Conservation (phyloP, 176 grass and related monocot species). For the Raddia distichophylla region DNA sequence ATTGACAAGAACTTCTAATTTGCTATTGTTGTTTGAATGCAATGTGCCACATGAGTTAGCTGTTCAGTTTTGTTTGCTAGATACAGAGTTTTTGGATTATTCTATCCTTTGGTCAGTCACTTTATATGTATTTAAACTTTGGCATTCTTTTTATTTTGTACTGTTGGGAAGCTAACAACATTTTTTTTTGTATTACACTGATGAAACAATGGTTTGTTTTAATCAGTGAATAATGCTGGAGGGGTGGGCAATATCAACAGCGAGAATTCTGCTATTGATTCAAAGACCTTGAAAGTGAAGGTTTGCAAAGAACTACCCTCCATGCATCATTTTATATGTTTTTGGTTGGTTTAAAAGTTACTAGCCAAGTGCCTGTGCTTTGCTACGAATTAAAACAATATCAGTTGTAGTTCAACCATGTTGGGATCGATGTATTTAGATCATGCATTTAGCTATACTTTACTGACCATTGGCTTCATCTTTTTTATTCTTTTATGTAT, state of each 20-base stretch:
- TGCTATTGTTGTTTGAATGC: background rate
- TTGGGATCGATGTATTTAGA: no score
- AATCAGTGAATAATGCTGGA: conserved; percentile 63
- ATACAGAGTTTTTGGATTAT: conserved; percentile 11
- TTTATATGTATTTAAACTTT: conserved; percentile 1
- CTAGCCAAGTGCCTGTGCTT: no score
- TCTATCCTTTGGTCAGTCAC: background rate
- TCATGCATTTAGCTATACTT: no score
- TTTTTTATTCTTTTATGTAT: no score
- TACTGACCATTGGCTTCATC: no score
- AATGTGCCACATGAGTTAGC: background rate
- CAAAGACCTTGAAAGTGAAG: conserved; percentile 79
- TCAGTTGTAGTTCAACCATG: no score
- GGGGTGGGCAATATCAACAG: conserved; percentile 47
- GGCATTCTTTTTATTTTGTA: conserved; percentile 11
- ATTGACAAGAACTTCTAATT: background rate
- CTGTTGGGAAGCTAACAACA: background rate
- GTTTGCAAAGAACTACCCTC: conserved; percentile 34
- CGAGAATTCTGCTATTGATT: conserved; percentile 51
- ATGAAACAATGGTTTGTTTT: conserved; percentile 1
- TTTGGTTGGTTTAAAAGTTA: background rate
- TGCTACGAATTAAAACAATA: no score
- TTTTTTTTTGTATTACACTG: conserved; percentile 3
- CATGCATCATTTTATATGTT: background rate
- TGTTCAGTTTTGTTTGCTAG: conserved; percentile 7